Evolutionary conservation across 2,329 filamentous ascomycete genomes (phyloP).

Genomic region (Orbilia quercus): DNA sequence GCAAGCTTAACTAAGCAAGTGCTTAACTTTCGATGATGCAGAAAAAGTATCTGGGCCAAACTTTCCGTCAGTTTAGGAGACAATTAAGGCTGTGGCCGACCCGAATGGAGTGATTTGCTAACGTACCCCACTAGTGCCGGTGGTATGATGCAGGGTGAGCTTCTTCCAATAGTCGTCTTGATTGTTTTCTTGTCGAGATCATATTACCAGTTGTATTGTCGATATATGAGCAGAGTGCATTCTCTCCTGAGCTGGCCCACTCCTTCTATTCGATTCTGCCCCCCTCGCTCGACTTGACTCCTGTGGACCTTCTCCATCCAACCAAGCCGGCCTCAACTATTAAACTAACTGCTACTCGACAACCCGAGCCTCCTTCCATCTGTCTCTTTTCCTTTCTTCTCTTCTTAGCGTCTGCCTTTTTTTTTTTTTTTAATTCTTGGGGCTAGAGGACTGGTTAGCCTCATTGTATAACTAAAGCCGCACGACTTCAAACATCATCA

Average conservation of each 20-base stretch:
- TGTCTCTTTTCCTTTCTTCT: not conserved
- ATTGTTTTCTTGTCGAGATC: no score
- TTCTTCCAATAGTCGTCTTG: no score
- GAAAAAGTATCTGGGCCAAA: no score
- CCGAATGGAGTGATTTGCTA: not conserved
- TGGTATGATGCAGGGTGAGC: no score
- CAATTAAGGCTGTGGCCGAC: not conserved
- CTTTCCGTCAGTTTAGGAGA: no score
- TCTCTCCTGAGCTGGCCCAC: conserved; percentile 11
- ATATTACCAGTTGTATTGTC: no score
- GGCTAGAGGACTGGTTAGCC: not conserved
- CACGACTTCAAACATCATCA: not conserved
- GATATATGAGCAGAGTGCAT: not conserved
- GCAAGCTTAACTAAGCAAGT: no score
- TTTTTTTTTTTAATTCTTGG: not conserved
- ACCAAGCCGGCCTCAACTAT: not conserved
- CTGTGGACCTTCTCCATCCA: not conserved
- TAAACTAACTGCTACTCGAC: not conserved
- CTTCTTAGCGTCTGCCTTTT: not conserved
- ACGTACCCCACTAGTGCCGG: no score
- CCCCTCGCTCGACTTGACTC: no score
- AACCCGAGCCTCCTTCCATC: not conserved
- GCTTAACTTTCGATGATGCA: no score
- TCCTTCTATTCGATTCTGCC: no score
- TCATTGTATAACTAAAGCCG: not conserved